Base-by-base conservation (phyloP, 2,329 filamentous ascomycete genomes). In the Pestalotiopsis fici region DNA sequence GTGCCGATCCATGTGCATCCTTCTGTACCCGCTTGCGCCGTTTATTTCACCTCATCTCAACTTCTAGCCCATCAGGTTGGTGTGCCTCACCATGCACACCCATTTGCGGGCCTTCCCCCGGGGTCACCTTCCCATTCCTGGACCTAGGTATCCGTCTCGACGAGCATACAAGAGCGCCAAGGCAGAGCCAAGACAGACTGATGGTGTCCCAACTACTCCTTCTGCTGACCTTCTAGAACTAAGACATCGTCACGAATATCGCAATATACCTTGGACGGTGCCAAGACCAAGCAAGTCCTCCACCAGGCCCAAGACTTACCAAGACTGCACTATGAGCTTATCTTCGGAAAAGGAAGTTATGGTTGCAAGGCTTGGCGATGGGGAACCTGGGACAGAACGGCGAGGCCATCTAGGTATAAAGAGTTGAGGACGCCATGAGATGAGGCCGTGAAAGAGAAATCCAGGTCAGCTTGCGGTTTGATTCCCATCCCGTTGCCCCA, bases 301-400 rank as follows among this genome's bases (percentile, higher is more conserved):
- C 66, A 64, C 28, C 54, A 37, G 37, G 15, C 65, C 28, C 35
- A 59, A 47, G 37, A 43, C 25, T 47, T 37, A 64, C 57, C 60
- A 65, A 61, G 67, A 37, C 61, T 64, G 65, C 62, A 71, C 73
- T 69, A 69, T 69, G 66, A 69, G 68, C 64, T 35, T 64, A 50
- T 69, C 63, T 66, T 76, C 74, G 55, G 74, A 77, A 74, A 57
- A 73, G 75, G 74, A 77, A 77, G 75, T 69, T 76, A 68, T 56
- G 23, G 47, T 65, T 65, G 55, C 63, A 13, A 63, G 61, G 66
- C 43, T 50, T 50, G 43, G 43, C 43, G 18, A 50, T 50, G 43
- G 43, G 3, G 43, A 50, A 3, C 6, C 43, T n/a, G n/a, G n/a
- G 43, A n/a, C 43, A 50, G 59, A 60, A 66, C 60, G 39, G 66